These are phyloP conservation scores for Sphagnum magellanicum DNA, from an alignment of 228 moss, liverwort and hornwort genomes.

Conservation along the genomic window DNA sequence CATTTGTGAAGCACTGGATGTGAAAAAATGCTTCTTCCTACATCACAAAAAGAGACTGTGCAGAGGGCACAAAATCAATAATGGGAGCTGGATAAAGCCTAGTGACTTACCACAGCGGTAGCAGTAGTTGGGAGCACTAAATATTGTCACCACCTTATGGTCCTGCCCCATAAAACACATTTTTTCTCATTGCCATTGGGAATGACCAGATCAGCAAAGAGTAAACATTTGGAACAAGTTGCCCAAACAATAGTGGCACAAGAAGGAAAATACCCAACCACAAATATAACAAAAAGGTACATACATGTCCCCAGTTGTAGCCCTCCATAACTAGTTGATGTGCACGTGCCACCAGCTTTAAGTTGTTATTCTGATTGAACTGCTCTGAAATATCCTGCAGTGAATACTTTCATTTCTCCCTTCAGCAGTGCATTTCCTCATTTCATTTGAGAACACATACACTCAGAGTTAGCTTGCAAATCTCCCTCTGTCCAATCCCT, in stretches of 20 bases:
- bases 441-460: not conserved
- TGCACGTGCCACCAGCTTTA: not conserved
- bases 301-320: not conserved
- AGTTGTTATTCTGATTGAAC: not conserved
- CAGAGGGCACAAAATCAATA: too few relatives aligned
- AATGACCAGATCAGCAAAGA: too few relatives aligned
- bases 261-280: not conserved
- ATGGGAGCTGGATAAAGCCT: too few relatives aligned
- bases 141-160: not conserved
- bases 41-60: too few relatives aligned
- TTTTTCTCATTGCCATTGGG: too few relatives aligned
- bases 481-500: too few relatives aligned
- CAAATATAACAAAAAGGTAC: not conserved
- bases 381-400: not conserved
- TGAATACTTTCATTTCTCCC: not conserved
- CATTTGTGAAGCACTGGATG: too few relatives aligned
- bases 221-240: too few relatives aligned
- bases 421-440: not conserved
- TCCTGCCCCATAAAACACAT: not conserved
- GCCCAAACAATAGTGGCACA: not conserved
- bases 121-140: slow-evolving; percentile 1
- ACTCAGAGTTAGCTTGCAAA: not conserved
- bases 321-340: not conserved
- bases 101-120: not conserved
- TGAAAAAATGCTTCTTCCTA: too few relatives aligned